Conservation (phyloP, 192 early-diverging fungal species). For the Mortierella alpina region DNA sequence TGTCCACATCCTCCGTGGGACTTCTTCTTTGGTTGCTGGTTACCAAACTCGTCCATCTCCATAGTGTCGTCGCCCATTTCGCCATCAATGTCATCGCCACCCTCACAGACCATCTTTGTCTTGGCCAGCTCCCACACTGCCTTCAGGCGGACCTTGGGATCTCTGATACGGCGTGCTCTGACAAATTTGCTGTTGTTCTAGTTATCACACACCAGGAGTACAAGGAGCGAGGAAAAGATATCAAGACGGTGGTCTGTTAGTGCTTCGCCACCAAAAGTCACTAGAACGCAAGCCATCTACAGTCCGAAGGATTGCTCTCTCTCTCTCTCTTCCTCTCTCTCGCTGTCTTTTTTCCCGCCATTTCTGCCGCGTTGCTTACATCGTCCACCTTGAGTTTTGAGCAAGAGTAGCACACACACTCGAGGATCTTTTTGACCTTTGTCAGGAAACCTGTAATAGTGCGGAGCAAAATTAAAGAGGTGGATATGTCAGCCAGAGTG, state of each 20-base stretch:
- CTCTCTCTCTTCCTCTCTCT: too few species aligned
- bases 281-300: too few species aligned
- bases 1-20: slow-evolving; percentile 89
- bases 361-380: slow-evolving; percentile 52
- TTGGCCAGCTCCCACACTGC: slow-evolving; percentile 92
- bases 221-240: not conserved
- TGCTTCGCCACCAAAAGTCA: not conserved
- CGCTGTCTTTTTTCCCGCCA: too few species aligned
- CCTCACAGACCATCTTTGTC: slow-evolving; percentile 84
- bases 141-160: slow-evolving; percentile 79
- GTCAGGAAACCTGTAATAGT: slow-evolving; percentile 81
- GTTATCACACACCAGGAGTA: not conserved
- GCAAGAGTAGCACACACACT: slow-evolving; percentile 96
- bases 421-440: slow-evolving; percentile 96
- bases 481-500: not conserved
- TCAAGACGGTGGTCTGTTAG: not conserved
- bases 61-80: slow-evolving; percentile 61
- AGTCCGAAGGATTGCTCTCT: too few species aligned
- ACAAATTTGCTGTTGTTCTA: slow-evolving; percentile 77
- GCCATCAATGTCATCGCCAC: slow-evolving; percentile 70
- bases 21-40: slow-evolving; percentile 64
- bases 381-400: slow-evolving; percentile 92
- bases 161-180: slow-evolving; percentile 69
- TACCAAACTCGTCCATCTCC: slow-evolving; percentile 54
- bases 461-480: not conserved